Percentiles rank a stretch among this genome's conserved stretches.
Conservation (phyloP, 2,329 filamentous ascomycete species). For the Diaporthe australafricana region DNA sequence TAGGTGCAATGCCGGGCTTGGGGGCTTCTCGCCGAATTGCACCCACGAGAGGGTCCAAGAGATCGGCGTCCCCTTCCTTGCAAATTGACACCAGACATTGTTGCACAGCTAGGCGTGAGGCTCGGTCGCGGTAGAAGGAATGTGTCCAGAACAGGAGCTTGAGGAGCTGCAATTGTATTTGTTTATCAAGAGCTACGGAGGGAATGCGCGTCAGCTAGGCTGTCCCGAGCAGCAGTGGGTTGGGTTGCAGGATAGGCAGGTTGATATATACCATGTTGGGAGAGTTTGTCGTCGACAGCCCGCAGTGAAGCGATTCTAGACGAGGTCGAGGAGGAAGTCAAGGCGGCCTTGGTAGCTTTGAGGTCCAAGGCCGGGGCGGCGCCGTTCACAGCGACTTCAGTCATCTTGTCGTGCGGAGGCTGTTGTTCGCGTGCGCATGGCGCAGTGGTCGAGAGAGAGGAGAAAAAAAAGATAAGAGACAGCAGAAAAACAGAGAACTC, state of each 20-base stretch:
- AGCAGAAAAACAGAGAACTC: slow-evolving; percentile 7
- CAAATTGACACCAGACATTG: slow-evolving; percentile 78
- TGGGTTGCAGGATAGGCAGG: slow-evolving; percentile 19
- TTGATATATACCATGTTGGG: slow-evolving; percentile 61
- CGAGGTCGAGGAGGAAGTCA: slow-evolving; percentile 72
- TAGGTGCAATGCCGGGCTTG: slow-evolving; percentile 81
- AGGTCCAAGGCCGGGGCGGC: slow-evolving; percentile 60
- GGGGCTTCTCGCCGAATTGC: slow-evolving; percentile 78
- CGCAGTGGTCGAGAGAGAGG: slow-evolving; percentile 39
- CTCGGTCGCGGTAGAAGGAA: slow-evolving; percentile 85
- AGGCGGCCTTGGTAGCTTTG: slow-evolving; percentile 58
- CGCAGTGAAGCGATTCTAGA: slow-evolving; percentile 66
- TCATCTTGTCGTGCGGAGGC: slow-evolving; percentile 56
- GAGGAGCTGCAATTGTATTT: slow-evolving; percentile 67
- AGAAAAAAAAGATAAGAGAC: background rate
- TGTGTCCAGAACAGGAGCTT: slow-evolving; percentile 88
- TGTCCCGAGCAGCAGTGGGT: background rate
- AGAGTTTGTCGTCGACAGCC: slow-evolving; percentile 67
- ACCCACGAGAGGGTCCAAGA: slow-evolving; percentile 73
- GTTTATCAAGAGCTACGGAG: slow-evolving; percentile 57
- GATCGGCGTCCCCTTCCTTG: slow-evolving; percentile 64
- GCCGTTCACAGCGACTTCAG: slow-evolving; percentile 59
- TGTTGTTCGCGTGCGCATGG: slow-evolving; percentile 52
- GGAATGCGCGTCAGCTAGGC: slow-evolving; percentile 33
- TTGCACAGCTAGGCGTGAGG: slow-evolving; percentile 86